These are phyloP conservation scores for Xylariales sp. DNA, from an alignment of 2,329 filamentous ascomycete genomes.

Conservation along the genomic window DNA sequence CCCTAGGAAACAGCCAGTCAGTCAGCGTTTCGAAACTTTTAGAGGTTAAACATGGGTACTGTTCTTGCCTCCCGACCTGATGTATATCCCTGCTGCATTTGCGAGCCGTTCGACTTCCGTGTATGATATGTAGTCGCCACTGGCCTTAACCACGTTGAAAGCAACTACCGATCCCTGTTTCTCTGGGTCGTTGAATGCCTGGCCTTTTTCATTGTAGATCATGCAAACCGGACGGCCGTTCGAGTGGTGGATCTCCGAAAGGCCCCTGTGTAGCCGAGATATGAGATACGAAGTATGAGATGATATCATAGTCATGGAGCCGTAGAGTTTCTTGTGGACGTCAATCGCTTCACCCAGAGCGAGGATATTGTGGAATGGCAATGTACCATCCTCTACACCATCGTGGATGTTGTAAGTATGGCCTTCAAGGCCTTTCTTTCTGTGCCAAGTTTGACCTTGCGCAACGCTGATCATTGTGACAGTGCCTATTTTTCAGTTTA, in stretches of 20 bases:
- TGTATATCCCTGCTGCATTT: slow-evolving; percentile 50
- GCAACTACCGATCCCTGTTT: slow-evolving; percentile 59
- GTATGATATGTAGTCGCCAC: slow-evolving; percentile 52
- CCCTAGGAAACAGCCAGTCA: slow-evolving; percentile 24
- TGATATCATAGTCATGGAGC: slow-evolving; percentile 54
- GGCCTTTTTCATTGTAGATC: slow-evolving; percentile 49
- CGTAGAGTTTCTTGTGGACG: slow-evolving; percentile 51
- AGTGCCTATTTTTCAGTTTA: slow-evolving; percentile 34
- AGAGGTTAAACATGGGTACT: background rate
- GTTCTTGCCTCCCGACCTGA: slow-evolving; percentile 51
- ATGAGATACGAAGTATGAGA: slow-evolving; percentile 52
- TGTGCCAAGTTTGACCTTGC: slow-evolving; percentile 22
- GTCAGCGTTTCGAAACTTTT: background rate
- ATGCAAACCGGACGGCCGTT: slow-evolving; percentile 48
- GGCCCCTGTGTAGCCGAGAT: slow-evolving; percentile 40
- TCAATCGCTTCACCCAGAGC: slow-evolving; percentile 57
- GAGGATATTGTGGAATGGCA: slow-evolving; percentile 62
- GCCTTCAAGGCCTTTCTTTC: slow-evolving; percentile 15
- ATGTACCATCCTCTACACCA: slow-evolving; percentile 62
- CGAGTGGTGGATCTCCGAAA: slow-evolving; percentile 43
- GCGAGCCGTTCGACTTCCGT: slow-evolving; percentile 55
- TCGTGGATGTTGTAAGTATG: slow-evolving; percentile 47
- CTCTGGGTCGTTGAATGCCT: slow-evolving; percentile 43
- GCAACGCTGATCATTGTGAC: slow-evolving; percentile 54
- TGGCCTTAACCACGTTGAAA: slow-evolving; percentile 54